These are phyloP conservation scores for Rhizopus delemar DNA, from an alignment of 371 early-diverging fungal genomes.

Conservation along the genomic window DNA sequence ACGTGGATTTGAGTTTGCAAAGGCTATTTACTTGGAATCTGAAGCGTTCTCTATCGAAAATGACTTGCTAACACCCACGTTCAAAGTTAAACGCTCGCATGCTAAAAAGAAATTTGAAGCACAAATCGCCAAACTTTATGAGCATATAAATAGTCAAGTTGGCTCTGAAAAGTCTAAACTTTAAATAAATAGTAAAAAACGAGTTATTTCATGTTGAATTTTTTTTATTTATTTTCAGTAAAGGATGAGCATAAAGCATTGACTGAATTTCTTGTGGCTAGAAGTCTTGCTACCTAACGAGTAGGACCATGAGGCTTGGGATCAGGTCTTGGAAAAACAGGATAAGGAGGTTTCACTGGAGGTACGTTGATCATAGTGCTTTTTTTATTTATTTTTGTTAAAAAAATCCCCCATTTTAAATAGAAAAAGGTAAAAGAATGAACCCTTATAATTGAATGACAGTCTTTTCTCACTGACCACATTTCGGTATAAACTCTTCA, in stretches of 20 bases:
- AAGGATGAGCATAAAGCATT: no score
- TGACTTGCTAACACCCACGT: conserved; percentile 49
- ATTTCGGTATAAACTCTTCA: no score
- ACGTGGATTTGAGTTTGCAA: conserved; percentile 44
- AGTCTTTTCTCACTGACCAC: no score
- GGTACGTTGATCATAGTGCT: neutral
- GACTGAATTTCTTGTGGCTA: no score
- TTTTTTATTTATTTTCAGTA: no score
- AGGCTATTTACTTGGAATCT: conserved; percentile 39
- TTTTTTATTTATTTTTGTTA: no score
- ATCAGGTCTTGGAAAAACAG: neutral
- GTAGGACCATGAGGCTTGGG: neutral
- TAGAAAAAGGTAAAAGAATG: no score
- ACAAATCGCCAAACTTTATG: conserved; percentile 64
- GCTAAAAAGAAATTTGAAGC: conserved; percentile 53
- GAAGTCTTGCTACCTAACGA: neutral
- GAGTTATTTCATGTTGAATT: no score
- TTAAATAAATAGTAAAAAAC: conserved; percentile 13
- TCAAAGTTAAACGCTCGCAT: conserved; percentile 67
- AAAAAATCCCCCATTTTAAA: no score
- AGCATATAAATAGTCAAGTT: conserved; percentile 15
- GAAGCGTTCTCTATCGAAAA: conserved; percentile 49
- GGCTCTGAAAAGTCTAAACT: conserved; percentile 27
- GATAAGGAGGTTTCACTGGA: neutral
- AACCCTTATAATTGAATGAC: no score